Base-by-base conservation (phyloP, 768 basidiomycete genomes). In the Podaxis sp. region DNA sequence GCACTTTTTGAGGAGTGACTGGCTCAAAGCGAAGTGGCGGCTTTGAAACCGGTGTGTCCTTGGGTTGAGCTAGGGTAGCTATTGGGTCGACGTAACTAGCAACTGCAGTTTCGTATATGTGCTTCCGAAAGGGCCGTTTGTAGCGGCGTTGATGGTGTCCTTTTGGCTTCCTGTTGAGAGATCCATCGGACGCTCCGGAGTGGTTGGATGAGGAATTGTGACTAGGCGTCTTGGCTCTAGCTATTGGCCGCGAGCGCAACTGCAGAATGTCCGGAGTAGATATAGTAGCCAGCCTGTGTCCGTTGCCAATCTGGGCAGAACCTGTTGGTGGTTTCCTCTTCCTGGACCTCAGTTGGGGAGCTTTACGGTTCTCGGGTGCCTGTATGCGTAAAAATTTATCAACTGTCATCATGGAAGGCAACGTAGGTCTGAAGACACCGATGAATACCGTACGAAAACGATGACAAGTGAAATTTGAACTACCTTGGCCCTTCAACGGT, bases 91-190 rank as follows among this genome's bases (percentile, higher is more conserved):
- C 76, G 56, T 73, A 67, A 1, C 76, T 74, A 37, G 74, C 62
- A 8, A 76, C 63, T 46, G 76, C 74, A 49, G 78, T 78, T 53
- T 72, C 71, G 27, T 77, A 68, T 57, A 79, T 66, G 29, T 78
- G 72, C 41, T 69, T 63, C n/a, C 72, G 68, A 24, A 77, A 68
- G 5, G 72, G 49, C 54, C 58, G 37, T 12, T 43, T 63, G 43
- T 25, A 25, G 25, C 38, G 50, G 38, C 9, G 49, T 50, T 50
- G 19, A 11, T 19, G 49, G 27, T 19, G 9, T 50, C 5, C 13
- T 24, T 25, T 50, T 50, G 49, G 11, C 25, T 22, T 27, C 24
- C 22, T 22, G 22, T 50, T 22, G 2, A 11, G 15, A 19, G 49
- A 50, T 9, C 22, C 13, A 17, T 46, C 43, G 15, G 43, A 46